Percentiles rank a stretch among this genome's conserved stretches.
These are phyloP conservation scores for Calocybe indica DNA, from an alignment of 768 basidiomycete genomes.

Conservation along the genomic window DNA sequence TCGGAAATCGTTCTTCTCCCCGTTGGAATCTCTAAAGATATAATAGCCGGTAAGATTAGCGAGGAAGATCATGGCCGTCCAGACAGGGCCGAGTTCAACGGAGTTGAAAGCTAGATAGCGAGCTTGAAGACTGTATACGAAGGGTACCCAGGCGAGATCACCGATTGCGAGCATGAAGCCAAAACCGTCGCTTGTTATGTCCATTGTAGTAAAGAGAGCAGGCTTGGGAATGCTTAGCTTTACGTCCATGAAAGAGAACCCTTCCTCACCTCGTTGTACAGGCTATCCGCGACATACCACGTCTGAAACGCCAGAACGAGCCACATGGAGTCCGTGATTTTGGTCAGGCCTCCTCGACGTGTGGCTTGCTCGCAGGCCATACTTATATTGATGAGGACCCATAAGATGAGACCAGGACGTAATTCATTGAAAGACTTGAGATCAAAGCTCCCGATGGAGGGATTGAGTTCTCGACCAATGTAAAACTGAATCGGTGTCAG, in stretches of 20 bases:
- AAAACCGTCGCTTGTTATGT: constrained; percentile 96
- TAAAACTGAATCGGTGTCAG: constrained; percentile 56
- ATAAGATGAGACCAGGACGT: constrained; percentile 86
- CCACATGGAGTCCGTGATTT: constrained; percentile 87
- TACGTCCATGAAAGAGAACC: no score
- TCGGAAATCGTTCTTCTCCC: constrained; percentile 94
- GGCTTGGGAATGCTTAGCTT: constrained; percentile 37
- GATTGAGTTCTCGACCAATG: constrained; percentile 94
- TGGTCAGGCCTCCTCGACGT: constrained; percentile 60
- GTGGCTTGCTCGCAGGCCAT: constrained; percentile 89
- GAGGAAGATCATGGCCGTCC: constrained; percentile 50
- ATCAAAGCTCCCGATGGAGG: constrained; percentile 67
- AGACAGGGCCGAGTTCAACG: constrained; percentile 63
- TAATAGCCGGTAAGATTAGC: constrained; percentile 76
- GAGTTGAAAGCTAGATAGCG: constrained; percentile 92
- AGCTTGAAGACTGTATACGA: constrained; percentile 89
- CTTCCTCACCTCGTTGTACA: constrained; percentile 79
- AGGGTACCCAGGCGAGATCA: constrained; percentile 91
- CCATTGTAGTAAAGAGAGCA: constrained; percentile 92
- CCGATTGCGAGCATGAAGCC: constrained; percentile 98
- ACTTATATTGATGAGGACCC: constrained; percentile 85
- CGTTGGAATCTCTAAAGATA: constrained; percentile 86
- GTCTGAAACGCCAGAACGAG: constrained; percentile 81
- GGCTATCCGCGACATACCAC: constrained; percentile 79
- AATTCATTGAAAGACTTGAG: constrained; percentile 78